Conservation (phyloP, 805 yeast species). For the Candida palmyrensis region DNA sequence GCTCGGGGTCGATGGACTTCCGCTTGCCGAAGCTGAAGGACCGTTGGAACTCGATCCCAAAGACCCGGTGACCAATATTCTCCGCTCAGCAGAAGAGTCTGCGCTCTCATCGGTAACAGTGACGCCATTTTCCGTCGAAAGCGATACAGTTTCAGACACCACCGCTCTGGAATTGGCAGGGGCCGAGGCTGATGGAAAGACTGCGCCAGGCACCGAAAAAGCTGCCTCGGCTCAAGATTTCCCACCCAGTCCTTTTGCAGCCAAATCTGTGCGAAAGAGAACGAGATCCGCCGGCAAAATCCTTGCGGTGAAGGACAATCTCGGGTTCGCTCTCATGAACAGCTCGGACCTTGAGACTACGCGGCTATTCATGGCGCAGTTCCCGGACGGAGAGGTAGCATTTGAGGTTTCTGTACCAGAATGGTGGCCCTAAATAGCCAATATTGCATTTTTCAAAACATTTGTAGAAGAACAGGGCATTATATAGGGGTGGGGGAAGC, state of each 20-base stretch:
- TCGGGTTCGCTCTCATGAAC: conserved; percentile 62
- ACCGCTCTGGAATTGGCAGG: too few species aligned
- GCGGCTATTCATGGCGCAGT: conserved; percentile 25
- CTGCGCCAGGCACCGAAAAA: conserved; percentile 4
- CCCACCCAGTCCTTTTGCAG: conserved; percentile 38
- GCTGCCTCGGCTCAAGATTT: conserved; percentile 6
- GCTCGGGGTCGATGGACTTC: conserved; percentile 7
- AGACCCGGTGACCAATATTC: conserved; percentile 13
- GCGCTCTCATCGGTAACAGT: conserved; percentile 12
- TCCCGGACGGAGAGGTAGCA: conserved; percentile 28
- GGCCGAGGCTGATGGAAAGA: too few species aligned
- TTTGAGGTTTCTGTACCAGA: conserved; percentile 56
- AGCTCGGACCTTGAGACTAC: conserved; percentile 42
- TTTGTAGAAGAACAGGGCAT: too few species aligned
- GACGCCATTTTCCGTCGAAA: conserved; percentile 17
- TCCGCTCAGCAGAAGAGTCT: conserved; percentile 8
- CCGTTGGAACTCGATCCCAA: conserved; percentile 9
- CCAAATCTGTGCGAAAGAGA: conserved; percentile 25
- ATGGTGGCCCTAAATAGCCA: conserved; percentile 62
- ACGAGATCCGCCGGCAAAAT: conserved; percentile 56
- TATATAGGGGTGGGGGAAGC: too few species aligned
- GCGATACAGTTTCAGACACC: too few species aligned
- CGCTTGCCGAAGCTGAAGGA: too few species aligned
- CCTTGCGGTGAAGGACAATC: conserved; percentile 48
- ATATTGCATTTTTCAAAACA: background rate